phyloP scores from a whole-genome alignment of 1,139 yeast genomes.

The Pichia sp. region DNA sequence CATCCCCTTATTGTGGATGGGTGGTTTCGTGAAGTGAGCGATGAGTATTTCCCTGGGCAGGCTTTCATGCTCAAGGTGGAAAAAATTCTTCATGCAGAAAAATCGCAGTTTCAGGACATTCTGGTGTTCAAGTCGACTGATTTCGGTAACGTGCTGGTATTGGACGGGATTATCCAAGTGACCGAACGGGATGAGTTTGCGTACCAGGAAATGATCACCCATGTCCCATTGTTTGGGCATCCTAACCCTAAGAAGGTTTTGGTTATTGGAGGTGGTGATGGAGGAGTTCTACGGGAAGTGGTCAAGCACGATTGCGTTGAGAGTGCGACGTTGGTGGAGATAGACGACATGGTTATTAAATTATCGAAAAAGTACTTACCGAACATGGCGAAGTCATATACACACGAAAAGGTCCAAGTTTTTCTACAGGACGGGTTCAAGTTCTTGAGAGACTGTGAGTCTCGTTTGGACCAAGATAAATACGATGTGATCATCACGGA shows the following conservation, averaged over 20 bases:
- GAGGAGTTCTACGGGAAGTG: constrained; percentile 90
- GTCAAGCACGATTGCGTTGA: constrained; percentile 81
- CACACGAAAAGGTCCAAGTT: constrained; percentile 76
- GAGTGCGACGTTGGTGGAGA: constrained; percentile 85
- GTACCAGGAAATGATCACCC: constrained; percentile 93
- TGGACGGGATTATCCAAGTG: constrained; percentile 88
- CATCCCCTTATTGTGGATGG: constrained; percentile 50
- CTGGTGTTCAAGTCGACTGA: constrained; percentile 81
- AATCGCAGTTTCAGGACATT: constrained; percentile 84
- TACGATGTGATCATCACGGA: constrained; percentile 92
- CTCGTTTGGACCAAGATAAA: constrained; percentile 17
- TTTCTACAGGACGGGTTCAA: constrained; percentile 92
- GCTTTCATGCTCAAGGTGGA: constrained; percentile 85
- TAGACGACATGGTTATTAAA: constrained; percentile 84
- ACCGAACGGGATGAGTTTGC: constrained; percentile 94
- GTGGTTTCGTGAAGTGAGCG: constrained; percentile 88
- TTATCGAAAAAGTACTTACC: constrained; percentile 82
- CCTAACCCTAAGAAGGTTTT: constrained; percentile 85
- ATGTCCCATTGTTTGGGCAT: constrained; percentile 83
- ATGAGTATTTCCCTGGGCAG: constrained; percentile 90
- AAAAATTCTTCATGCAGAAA: constrained; percentile 71
- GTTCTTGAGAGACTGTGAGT: constrained; percentile 53
- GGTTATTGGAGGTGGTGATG: constrained; percentile 96
- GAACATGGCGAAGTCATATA: constrained; percentile 66
- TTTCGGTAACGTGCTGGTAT: constrained; percentile 86